Base-by-base conservation (phyloP, 2,329 filamentous ascomycete genomes). In the Drechslera avenae region DNA sequence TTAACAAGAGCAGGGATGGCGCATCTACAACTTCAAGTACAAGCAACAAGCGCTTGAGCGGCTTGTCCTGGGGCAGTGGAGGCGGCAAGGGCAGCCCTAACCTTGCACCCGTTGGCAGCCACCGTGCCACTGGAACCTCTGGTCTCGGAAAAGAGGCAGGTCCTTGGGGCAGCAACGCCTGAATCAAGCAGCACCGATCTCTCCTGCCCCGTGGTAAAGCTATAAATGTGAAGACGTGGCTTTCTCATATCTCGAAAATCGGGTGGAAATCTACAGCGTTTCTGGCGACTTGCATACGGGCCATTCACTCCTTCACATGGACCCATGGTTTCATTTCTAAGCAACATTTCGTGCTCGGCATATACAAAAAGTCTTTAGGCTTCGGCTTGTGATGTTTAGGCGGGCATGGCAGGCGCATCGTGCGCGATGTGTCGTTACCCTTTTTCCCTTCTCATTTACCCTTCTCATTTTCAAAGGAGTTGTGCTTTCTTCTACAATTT, bases 21-120 rank as follows among this genome's bases (percentile, higher is more conserved):
- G 69, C 69, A 6, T 67, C 67, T 5, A 72, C 69, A 0, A 69
- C 69, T 2, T 67, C 63, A 2, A 69, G 63, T 39, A 66, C 62
- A 1, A 71, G 68, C 54, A 71, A 70, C 54, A 74, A 74, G 56
- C 62, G 72, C 4, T 56, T 70, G 2, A 72, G 69, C 31, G 72
- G 72, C 12, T 50, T 73, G 9, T 69, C 68, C 1, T 73, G 71
- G 68, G 71, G 68, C n/a, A 71, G 66, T 32, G 68, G 63, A 13
- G 69, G 67, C n/a, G 69, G 69, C 4, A 72, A 72, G 41, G 64
- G 53, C 1, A 73, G 70, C 50, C 71, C 72, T 2, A 71, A 58
- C 40, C 54, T 73, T 13, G 64, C 65, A 13, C 69, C 71, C 8
- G 68, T 73, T 10, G 71, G 71, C 9, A 62, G 63, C 16, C 69